phyloP scores from a whole-genome alignment of 208 protist species.

The Trypanosoma mega region DNA sequence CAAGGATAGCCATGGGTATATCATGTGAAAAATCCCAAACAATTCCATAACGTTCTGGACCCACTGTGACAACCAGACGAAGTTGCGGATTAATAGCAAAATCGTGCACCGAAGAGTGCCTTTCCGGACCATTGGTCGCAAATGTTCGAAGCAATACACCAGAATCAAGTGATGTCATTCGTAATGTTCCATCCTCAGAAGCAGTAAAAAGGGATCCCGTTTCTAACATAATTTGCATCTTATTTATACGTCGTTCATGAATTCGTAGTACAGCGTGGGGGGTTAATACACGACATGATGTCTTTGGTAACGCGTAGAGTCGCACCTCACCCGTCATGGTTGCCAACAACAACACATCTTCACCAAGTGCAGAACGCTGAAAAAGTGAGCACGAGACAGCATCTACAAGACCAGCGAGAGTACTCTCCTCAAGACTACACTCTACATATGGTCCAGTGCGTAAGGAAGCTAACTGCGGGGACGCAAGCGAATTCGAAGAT shows the following conservation, averaged over 20 bases:
- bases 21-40: slow-evolving; percentile 81
- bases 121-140: slow-evolving; percentile 28
- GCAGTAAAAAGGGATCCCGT: slow-evolving; percentile 61
- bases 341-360: slow-evolving; percentile 74
- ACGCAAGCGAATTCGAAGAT: neutral
- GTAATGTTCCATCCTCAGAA: slow-evolving; percentile 64
- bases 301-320: slow-evolving; percentile 48
- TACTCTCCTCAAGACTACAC: slow-evolving; percentile 57
- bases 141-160: slow-evolving; percentile 50
- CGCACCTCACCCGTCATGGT: slow-evolving; percentile 59
- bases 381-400: slow-evolving; percentile 52
- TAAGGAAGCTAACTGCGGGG: slow-evolving; percentile 20
- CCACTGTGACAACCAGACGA: slow-evolving; percentile 73
- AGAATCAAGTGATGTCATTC: slow-evolving; percentile 63
- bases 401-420: slow-evolving; percentile 64
- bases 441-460: slow-evolving; percentile 57
- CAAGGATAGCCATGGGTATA: slow-evolving; percentile 52
- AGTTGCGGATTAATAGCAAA: slow-evolving; percentile 56
- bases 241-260: slow-evolving; percentile 48
- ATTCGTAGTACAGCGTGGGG: slow-evolving; percentile 37
- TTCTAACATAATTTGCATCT: slow-evolving; percentile 62
- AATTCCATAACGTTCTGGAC: slow-evolving; percentile 67
- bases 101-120: slow-evolving; percentile 59
- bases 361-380: slow-evolving; percentile 47
- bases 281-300: slow-evolving; percentile 34